phyloP scores from a whole-genome alignment of 140 eudicot species.

The Senecio squalidus region DNA sequence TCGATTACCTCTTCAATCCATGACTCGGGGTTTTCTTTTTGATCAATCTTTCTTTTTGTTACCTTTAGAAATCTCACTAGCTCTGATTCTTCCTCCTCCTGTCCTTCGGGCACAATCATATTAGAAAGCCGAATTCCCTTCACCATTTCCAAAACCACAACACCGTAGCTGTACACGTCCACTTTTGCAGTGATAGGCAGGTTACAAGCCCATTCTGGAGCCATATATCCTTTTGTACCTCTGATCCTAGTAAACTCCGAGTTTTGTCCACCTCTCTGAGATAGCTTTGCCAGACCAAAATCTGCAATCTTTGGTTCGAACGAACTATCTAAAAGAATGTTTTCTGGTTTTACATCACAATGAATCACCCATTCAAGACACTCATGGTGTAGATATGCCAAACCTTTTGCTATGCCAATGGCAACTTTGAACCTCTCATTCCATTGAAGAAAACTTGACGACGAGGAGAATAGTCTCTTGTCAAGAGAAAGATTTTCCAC shows the following conservation, averaged over 20 bases:
- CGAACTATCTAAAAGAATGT: not conserved
- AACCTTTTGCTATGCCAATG: constrained; percentile 1
- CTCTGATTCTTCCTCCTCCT: constrained; percentile 4
- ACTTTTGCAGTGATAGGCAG: constrained; percentile 2
- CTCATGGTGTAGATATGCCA: constrained; percentile 7
- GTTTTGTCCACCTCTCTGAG: not conserved
- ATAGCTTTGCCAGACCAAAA: not conserved
- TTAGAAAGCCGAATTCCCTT: constrained; percentile 7
- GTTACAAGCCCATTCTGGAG: constrained; percentile 2
- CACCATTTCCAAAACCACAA: constrained; percentile 1
- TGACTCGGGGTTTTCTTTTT: not conserved
- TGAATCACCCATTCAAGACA: constrained; percentile 4
- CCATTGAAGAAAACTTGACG: not conserved
- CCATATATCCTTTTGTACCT: no score
- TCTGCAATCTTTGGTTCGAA: constrained; percentile 6
- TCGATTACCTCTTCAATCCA: constrained; percentile 8
- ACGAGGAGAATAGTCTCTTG: not conserved
- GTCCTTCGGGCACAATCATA: not conserved
- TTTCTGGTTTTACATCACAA: no score
- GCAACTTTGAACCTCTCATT: constrained; percentile 2
- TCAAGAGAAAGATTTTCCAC: constrained; percentile 2
- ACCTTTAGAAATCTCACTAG: not conserved
- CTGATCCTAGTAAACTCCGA: not conserved
- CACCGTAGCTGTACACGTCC: constrained; percentile 1
- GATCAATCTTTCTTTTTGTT: not conserved